Evolutionary conservation across 2,329 filamentous ascomycete genomes (phyloP), one percentile per base, ranked within the genome.

Genomic region (Cercospora zeina): DNA sequence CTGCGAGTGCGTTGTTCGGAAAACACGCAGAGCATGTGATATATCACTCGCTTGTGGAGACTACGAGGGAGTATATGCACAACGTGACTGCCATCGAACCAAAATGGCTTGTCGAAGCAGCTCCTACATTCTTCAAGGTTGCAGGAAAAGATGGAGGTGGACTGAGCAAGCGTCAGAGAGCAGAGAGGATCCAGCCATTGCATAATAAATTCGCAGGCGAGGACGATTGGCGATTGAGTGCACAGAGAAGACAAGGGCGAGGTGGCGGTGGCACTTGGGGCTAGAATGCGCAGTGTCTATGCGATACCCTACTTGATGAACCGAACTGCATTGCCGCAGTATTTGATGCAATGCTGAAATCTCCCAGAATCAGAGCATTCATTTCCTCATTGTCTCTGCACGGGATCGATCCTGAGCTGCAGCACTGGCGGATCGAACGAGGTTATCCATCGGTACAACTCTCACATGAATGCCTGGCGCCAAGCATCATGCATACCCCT

Each of bases 71-170:
- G 79, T 99, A 97, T 77, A 97, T 99, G 95, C 93, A 96, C 72
- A 90, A 86, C 74, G 95, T 92, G 13, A 96, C 91, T 3, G 85
- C 85, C 3, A 97, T 99, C 71, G 95, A 99, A 78, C 93, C 95
- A 8, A 96, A 96, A 76, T 88, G 86, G 86, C 84, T 99, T 21
- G 92, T 97, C 0, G 93, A 97, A 71, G 93, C 93, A 11, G 95
- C 96, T n/a, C 95, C 96, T 9, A 97, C 92, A 0, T 99, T 97
- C 81, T 99, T 97, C 86, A 96, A 96, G 83, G 91, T 97, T 4
- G 93, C 95, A 16, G 87, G 90, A 0, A 93, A 89, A 36, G 91
- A 97, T 74, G 83, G 86, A 60, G 62, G 60, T 34, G 64, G 61
- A 1, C 77, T 99, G 71, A 93, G 89, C 67, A 97, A 96, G 83